Base-by-base conservation (phyloP, 2,329 filamentous ascomycete genomes). In the Colletotrichum tropicicola region DNA sequence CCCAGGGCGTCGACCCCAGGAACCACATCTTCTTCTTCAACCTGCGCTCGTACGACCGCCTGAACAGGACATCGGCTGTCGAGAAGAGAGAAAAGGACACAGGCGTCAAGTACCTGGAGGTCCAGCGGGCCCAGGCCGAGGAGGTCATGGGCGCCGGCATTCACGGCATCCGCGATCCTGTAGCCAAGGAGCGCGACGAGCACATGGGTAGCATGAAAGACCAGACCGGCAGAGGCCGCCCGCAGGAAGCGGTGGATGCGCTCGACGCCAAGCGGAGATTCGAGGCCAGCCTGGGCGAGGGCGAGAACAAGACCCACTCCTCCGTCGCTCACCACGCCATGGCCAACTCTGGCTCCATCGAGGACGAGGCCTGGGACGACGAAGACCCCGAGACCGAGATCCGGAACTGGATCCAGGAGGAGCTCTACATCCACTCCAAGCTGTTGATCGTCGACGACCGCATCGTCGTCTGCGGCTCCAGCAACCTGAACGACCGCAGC, bases 1-100 rank as follows among this genome's bases (percentile, higher is more conserved):
- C 87, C 6, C 83, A 92, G 67, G 94, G 92, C 2, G 87, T 96
- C 2, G 89, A 98, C 70, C 93, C 94, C 0, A 86, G 73, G 0
- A 73, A 98, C 65, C 87, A 98, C 77, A 89, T 99, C 30, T 98
- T 97, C 79, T 86, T 97, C 73, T 99, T 98, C 84, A 98, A 98
- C 70, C 82, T 99, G 41, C 88, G 96, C 19, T 94, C 92, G 2
- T 99, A 97, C 74, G 96, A 98, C 75, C 92, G 96, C 13, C 85
- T 99, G 65, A 97, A 97, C 78, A 91, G 91, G 70, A 97, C 93
- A 0, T 86, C 89, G 1, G 86, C 85, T 0, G 85, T 98, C 39
- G 86, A 88, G 70, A 87, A 91, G 70, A 89, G 92, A 61, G 94
- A 98, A 74, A 86, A 94, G 73, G 85, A 91, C 70, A 92, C 94